Evolutionary conservation across 768 basidiomycete species (phyloP).

Genomic region (Tricholoma sp.): DNA sequence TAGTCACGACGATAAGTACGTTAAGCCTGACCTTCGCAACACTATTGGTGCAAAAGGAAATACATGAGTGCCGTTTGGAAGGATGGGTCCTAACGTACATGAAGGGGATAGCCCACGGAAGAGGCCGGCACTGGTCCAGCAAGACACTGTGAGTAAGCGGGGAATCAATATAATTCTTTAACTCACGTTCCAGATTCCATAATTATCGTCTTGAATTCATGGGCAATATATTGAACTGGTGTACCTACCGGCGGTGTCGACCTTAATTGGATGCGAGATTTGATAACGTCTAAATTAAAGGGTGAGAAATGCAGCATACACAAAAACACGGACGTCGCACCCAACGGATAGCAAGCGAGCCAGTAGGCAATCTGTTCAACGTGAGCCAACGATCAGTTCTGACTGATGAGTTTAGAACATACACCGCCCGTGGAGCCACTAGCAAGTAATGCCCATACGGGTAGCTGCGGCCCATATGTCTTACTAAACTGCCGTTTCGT

Average conservation of each 20-base stretch:
- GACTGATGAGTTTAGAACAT: slow-evolving; percentile 23
- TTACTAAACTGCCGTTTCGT: slow-evolving; percentile 73
- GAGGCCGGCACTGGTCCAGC: slow-evolving; percentile 46
- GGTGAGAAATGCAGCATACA: not conserved
- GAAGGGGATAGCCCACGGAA: slow-evolving; percentile 76
- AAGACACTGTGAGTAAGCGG: not conserved
- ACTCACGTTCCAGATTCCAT: slow-evolving; percentile 71
- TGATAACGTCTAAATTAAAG: slow-evolving; percentile 66
- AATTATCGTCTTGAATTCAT: slow-evolving; percentile 63
- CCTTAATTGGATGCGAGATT: slow-evolving; percentile 84
- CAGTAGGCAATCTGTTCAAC: slow-evolving; percentile 73
- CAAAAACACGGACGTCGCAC: slow-evolving; percentile 26
- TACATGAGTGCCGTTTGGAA: not conserved
- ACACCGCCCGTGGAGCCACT: slow-evolving; percentile 84
- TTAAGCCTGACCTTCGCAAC: slow-evolving; percentile 47
- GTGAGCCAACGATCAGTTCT: not conserved
- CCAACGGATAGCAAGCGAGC: slow-evolving; percentile 89
- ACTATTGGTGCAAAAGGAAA: slow-evolving; percentile 32
- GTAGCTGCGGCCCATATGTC: slow-evolving; percentile 60
- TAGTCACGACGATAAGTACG: not conserved
- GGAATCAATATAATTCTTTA: not conserved
- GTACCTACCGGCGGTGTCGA: slow-evolving; percentile 66
- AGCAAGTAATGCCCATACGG: slow-evolving; percentile 80
- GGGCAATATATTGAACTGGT: slow-evolving; percentile 70
- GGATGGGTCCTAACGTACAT: slow-evolving; percentile 39